Percentiles rank a stretch among this genome's conserved stretches.
Evolutionary conservation across 2,329 filamentous ascomycete species (phyloP).

Genomic region (Pezicula carpinea): DNA sequence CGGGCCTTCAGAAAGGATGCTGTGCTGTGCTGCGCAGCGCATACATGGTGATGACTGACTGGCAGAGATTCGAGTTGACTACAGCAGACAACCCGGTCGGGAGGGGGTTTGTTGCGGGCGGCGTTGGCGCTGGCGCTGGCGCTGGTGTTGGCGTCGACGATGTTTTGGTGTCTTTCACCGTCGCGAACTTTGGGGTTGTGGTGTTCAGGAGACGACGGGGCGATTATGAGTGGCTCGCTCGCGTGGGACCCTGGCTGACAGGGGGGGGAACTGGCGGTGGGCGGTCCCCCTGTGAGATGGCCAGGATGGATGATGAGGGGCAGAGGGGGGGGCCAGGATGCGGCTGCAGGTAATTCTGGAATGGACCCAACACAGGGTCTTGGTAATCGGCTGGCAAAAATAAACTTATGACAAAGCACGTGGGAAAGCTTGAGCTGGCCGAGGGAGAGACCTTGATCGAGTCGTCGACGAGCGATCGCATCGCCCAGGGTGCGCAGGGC

Average conservation of each 20-base stretch:
- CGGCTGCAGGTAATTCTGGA: background rate
- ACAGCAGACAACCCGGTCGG: no score
- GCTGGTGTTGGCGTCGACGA: background rate
- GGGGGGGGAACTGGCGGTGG: background rate
- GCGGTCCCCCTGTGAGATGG: background rate
- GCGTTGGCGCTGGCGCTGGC: background rate
- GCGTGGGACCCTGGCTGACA: background rate
- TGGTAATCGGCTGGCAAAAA: conserved; percentile 19
- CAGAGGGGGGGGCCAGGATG: no score
- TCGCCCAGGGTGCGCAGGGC: conserved; percentile 3
- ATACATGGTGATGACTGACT: no score
- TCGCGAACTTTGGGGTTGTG: background rate
- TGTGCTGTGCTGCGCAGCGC: background rate
- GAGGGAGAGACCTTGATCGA: no score
- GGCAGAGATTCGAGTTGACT: no score
- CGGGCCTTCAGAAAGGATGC: background rate
- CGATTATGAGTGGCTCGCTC: background rate
- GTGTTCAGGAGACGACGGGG: background rate
- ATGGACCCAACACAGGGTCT: conserved; percentile 2
- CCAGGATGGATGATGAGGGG: no score
- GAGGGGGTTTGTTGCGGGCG: no score
- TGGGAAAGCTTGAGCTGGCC: conserved; percentile 31
- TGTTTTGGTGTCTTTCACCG: background rate
- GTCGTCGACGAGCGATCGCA: background rate
- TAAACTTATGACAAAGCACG: conserved; percentile 27